Percentiles rank a stretch among this genome's conserved stretches.
phyloP scores from a whole-genome alignment of 2,329 filamentous ascomycete species.

The Trichoderma harzianum region DNA sequence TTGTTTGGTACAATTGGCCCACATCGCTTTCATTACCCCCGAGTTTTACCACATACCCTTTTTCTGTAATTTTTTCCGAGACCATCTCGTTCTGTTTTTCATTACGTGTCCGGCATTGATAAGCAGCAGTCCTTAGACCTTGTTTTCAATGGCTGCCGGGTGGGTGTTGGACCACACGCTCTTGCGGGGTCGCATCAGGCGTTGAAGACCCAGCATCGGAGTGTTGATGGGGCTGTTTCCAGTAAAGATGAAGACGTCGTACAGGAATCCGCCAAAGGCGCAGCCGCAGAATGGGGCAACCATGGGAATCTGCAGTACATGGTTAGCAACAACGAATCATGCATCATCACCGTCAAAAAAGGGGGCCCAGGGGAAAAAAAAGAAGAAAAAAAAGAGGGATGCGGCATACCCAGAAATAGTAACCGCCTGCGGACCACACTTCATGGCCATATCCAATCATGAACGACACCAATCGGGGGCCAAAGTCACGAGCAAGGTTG shows the following conservation, averaged over 20 bases:
- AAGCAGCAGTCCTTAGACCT: constrained; percentile 16
- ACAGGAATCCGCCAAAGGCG: constrained; percentile 61
- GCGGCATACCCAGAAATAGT: constrained; percentile 68
- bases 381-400: background rate
- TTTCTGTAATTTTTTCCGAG: constrained; percentile 7
- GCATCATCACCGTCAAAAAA: background rate
- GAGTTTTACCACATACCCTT: background rate
- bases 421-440: constrained; percentile 64
- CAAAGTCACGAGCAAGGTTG: constrained; percentile 70
- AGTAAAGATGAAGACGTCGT: constrained; percentile 66
- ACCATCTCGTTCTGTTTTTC: constrained; percentile 13
- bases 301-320: constrained; percentile 59
- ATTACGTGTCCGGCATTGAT: background rate
- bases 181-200: constrained; percentile 39
- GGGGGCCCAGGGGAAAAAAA: constrained; percentile 6
- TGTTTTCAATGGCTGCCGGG: constrained; percentile 18
- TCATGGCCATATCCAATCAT: constrained; percentile 64
- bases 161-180: constrained; percentile 39
- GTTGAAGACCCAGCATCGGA: constrained; percentile 60
- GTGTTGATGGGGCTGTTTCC: constrained; percentile 69
- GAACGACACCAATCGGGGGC: constrained; percentile 63
- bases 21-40: background rate
- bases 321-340: constrained; percentile 12
- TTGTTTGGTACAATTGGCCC: background rate
- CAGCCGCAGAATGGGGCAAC: constrained; percentile 66